These are phyloP conservation scores for Ceratobasidium sp. DNA, from an alignment of 1,284 basidiomycete genomes.

Conservation along the genomic window DNA sequence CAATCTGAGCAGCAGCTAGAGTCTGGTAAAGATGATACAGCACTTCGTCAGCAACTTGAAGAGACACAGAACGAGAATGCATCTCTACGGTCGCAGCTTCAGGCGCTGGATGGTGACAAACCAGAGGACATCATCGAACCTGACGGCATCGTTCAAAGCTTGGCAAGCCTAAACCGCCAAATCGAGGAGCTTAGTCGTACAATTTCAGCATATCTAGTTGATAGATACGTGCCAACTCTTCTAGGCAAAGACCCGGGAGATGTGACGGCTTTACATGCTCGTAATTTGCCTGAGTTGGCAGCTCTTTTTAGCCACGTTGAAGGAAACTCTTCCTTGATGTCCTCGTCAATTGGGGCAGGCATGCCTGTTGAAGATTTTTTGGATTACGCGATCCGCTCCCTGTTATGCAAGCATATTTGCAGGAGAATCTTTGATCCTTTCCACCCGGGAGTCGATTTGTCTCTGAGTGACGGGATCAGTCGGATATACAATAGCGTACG, in stretches of 20 bases:
- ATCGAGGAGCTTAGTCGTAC: constrained; percentile 22
- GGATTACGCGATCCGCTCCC: constrained; percentile 38
- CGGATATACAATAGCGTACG: constrained; percentile 16
- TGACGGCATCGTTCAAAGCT: constrained; percentile 5
- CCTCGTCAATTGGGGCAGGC: constrained; percentile 31
- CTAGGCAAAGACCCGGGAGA: constrained; percentile 16
- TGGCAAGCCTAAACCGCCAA: constrained; percentile 18
- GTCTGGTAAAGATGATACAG: not conserved
- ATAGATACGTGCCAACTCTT: constrained; percentile 4
- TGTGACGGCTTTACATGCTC: constrained; percentile 35
- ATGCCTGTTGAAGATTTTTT: constrained; percentile 45
- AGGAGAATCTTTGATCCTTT: constrained; percentile 35
- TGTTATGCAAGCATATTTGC: constrained; percentile 34
- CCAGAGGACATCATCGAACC: constrained; percentile 29
- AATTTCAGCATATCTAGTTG: constrained; percentile 23
- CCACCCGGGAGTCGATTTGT: constrained; percentile 34
- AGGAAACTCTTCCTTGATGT: constrained; percentile 18
- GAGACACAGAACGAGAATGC: constrained; percentile 23
- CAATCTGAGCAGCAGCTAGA: not conserved
- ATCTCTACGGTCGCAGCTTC: constrained; percentile 43
- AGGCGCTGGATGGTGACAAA: constrained; percentile 21
- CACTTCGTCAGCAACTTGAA: constrained; percentile 13
- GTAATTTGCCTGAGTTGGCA: constrained; percentile 17
- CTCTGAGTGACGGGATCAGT: not conserved
- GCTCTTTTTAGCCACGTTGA: constrained; percentile 27